Conservation (phyloP, 2,329 filamentous ascomycete genomes). For the Plenodomus biglobosus region DNA sequence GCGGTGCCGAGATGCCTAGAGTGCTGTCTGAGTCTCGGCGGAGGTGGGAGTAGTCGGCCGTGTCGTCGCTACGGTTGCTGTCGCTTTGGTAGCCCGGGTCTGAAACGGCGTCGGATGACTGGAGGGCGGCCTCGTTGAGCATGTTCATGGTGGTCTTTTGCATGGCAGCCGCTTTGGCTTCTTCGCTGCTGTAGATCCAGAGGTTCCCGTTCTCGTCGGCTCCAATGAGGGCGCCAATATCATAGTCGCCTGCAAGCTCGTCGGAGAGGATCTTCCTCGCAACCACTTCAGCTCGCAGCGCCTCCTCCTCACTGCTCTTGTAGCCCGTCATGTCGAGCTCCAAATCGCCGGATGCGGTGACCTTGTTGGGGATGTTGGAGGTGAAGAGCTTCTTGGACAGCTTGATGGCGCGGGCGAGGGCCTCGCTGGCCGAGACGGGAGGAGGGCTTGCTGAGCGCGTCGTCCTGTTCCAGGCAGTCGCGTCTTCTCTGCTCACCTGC, state of each 20-base stretch:
- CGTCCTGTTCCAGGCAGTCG: conserved; percentile 38
- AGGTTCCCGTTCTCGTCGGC: conserved; percentile 94
- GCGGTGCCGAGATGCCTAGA: conserved; percentile 63
- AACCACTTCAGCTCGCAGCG: conserved; percentile 87
- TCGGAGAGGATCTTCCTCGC: conserved; percentile 90
- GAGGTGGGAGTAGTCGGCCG: conserved; percentile 54
- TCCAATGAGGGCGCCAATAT: conserved; percentile 92
- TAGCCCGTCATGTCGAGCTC: conserved; percentile 99
- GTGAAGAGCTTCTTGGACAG: conserved; percentile 84
- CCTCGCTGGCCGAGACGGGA: conserved; percentile 69
- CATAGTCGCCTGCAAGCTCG: conserved; percentile 91
- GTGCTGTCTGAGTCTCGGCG: conserved; percentile 71
- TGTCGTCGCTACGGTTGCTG: conserved; percentile 64
- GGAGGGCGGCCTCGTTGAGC: conserved; percentile 55
- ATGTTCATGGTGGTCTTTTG: conserved; percentile 59
- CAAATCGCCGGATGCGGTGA: conserved; percentile 90
- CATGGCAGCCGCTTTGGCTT: conserved; percentile 87
- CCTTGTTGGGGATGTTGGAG: conserved; percentile 87
- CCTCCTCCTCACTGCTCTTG: conserved; percentile 91
- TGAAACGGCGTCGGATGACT: conserved; percentile 77
- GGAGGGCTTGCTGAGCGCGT: conserved; percentile 74
- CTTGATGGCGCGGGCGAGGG: conserved; percentile 77
- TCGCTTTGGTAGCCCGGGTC: conserved; percentile 97
- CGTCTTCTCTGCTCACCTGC: conserved; percentile 37
- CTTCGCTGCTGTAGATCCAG: conserved; percentile 99